Conservation (phyloP, 2,329 filamentous ascomycete genomes). For the Fusarium oxysporum region DNA sequence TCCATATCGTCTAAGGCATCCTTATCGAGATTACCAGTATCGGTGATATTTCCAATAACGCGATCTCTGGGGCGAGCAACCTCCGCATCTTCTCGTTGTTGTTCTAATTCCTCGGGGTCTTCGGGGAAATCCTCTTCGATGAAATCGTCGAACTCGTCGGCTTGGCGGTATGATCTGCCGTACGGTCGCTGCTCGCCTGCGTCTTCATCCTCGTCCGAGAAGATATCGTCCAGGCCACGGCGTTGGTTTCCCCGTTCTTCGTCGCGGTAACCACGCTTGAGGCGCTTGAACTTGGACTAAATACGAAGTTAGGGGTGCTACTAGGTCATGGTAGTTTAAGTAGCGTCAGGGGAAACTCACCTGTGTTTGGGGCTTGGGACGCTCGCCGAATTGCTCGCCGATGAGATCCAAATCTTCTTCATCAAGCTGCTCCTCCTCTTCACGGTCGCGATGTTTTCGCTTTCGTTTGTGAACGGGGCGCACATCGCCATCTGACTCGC, state of each 20-base stretch:
- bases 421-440: slow-evolving; percentile 89
- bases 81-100: slow-evolving; percentile 85
- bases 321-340: not conserved
- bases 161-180: slow-evolving; percentile 67
- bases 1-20: slow-evolving; percentile 96
- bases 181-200: slow-evolving; percentile 67
- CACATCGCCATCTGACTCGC: slow-evolving; percentile 65
- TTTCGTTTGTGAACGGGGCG: slow-evolving; percentile 75
- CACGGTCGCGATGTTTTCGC: slow-evolving; percentile 79
- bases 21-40: slow-evolving; percentile 88
- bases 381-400: slow-evolving; percentile 78
- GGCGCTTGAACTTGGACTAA: slow-evolving; percentile 92
- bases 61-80: slow-evolving; percentile 83
- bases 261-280: slow-evolving; percentile 89
- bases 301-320: slow-evolving; percentile 1
- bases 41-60: slow-evolving; percentile 76
- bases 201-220: slow-evolving; percentile 92
- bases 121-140: slow-evolving; percentile 96
- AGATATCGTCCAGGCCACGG: slow-evolving; percentile 89
- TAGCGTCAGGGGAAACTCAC: slow-evolving; percentile 61
- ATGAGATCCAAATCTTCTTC: slow-evolving; percentile 97
- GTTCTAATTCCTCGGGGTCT: slow-evolving; percentile 81
- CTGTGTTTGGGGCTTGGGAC: slow-evolving; percentile 73
- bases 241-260: slow-evolving; percentile 72
- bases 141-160: slow-evolving; percentile 92